phyloP scores from a whole-genome alignment of 805 yeast species.

The Henningerozyma blattae region DNA sequence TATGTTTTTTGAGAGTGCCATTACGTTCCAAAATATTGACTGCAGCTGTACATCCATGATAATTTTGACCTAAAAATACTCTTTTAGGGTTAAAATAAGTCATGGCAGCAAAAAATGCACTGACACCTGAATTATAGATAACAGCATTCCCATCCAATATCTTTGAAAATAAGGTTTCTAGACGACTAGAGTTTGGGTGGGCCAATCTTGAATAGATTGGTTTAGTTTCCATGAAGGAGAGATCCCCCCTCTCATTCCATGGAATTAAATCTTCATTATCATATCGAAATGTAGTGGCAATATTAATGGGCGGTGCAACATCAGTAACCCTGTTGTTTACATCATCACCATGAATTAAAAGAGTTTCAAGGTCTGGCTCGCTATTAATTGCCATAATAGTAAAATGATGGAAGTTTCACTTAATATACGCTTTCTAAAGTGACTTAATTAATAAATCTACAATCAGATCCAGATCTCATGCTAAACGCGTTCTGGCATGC shows the following conservation, averaged over 20 bases:
- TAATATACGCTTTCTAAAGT: too few relatives aligned
- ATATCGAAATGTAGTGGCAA: conserved; percentile 69
- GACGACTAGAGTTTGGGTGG: conserved; percentile 60
- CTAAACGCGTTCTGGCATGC: too few relatives aligned
- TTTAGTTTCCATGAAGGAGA: conserved; percentile 22
- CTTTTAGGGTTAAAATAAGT: conserved; percentile 60
- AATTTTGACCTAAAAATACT: conserved; percentile 66
- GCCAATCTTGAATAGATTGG: conserved; percentile 59
- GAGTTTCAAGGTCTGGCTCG: conserved; percentile 33
- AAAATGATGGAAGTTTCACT: too few relatives aligned
- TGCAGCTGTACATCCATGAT: conserved; percentile 76
- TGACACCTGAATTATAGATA: conserved; percentile 64
- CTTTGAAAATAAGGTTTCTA: conserved; percentile 51
- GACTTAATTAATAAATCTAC: too few relatives aligned
- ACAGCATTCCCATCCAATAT: conserved; percentile 56
- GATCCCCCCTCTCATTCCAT: conserved; percentile 28
- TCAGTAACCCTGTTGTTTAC: conserved; percentile 42
- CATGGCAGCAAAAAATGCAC: conserved; percentile 71
- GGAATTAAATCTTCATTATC: conserved; percentile 40
- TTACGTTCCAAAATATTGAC: conserved; percentile 51
- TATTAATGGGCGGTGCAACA: conserved; percentile 70
- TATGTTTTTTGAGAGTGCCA: conserved; percentile 39
- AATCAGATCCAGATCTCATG: too few relatives aligned
- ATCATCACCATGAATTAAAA: conserved; percentile 64
- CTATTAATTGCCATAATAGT: too few relatives aligned